A percentile compares a stretch with the other conserved stretches of the same genome.
phyloP scores from a whole-genome alignment of 2,329 filamentous ascomycete genomes.

The Penicillium sclerotiorum region DNA sequence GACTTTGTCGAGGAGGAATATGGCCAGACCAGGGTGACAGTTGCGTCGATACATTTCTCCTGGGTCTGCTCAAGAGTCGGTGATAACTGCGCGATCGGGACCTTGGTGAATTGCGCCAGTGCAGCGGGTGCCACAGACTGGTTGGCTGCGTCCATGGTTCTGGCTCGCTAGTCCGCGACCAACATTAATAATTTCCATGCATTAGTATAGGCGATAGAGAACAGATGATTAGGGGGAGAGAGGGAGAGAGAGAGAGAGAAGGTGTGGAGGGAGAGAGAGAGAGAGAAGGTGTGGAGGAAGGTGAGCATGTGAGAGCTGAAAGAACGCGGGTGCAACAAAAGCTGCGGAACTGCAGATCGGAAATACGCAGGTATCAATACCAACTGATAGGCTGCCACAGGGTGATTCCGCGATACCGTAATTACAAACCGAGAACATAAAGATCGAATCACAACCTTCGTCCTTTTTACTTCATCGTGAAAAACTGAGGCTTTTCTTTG shows the following conservation, averaged over 20 bases:
- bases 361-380: slow-evolving; percentile 6
- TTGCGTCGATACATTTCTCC: slow-evolving; percentile 59
- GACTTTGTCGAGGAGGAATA: slow-evolving; percentile 77
- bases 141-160: slow-evolving; percentile 34
- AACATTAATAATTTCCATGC: slow-evolving; percentile 8
- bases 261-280: neutral
- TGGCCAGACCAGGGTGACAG: slow-evolving; percentile 87
- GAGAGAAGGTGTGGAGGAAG: neutral
- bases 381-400: neutral
- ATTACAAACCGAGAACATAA: too few species aligned
- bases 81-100: slow-evolving; percentile 47
- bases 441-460: too few species aligned
- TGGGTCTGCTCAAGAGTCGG: slow-evolving; percentile 34
- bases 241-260: too few species aligned
- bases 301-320: neutral
- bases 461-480: too few species aligned
- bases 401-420: neutral
- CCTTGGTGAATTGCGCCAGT: slow-evolving; percentile 25
- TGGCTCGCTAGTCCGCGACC: slow-evolving; percentile 15
- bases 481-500: too few species aligned
- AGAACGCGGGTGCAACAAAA: slow-evolving; percentile 3
- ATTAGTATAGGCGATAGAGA: too few species aligned
- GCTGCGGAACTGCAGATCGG: slow-evolving; percentile 2
- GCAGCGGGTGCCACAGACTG: slow-evolving; percentile 26
- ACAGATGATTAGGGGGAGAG: too few species aligned